Evolutionary conservation across 192 early-diverging fungal species (phyloP).

Genomic region (Gigaspora rosea): DNA sequence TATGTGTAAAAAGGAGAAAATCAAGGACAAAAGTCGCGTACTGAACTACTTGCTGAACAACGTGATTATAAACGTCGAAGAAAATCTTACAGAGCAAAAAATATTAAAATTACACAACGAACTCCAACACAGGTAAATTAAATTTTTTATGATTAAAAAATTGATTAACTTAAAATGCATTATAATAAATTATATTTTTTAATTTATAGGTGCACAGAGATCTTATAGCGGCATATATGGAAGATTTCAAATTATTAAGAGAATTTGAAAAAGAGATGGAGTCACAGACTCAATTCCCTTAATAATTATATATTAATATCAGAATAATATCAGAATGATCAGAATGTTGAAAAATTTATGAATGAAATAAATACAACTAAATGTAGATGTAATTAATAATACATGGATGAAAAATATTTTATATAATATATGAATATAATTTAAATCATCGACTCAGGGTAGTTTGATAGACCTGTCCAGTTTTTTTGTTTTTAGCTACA

Average conservation of each 20-base stretch:
- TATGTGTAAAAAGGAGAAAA: conserved; percentile 14
- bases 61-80: conserved; percentile 36
- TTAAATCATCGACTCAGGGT: neutral
- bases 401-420: neutral
- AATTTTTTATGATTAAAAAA: neutral
- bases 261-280: conserved; percentile 22
- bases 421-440: neutral
- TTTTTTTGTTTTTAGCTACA: conserved; percentile 15
- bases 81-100: conserved; percentile 37
- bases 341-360: no score
- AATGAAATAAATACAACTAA: neutral
- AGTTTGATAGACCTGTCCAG: conserved; percentile 3
- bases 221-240: conserved; percentile 32
- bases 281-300: neutral
- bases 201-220: conserved; percentile 26
- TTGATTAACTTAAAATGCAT: neutral
- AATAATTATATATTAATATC: no score
- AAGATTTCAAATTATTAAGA: conserved; percentile 31
- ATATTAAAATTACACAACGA: conserved; percentile 31
- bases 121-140: conserved; percentile 33
- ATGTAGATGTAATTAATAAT: neutral
- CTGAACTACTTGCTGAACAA: conserved; percentile 32
- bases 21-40: conserved; percentile 29
- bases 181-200: neutral
- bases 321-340: no score